These are phyloP conservation scores for Helenozyma rhizophorensis DNA, from an alignment of 805 yeast genomes.

Conservation along the genomic window DNA sequence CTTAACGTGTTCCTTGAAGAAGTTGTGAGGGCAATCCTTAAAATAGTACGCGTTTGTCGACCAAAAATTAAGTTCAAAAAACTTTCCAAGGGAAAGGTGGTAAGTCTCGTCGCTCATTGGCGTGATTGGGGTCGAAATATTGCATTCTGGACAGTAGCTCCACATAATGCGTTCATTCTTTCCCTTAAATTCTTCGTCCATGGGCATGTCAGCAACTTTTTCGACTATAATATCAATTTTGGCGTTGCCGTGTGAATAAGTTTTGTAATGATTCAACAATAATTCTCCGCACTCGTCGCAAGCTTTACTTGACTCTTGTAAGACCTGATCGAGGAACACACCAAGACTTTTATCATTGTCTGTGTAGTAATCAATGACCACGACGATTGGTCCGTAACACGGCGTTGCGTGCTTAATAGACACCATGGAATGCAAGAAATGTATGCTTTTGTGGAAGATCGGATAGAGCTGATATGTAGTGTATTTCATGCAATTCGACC, in stretches of 20 bases:
- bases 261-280: conserved; percentile 70
- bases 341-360: conserved; percentile 90
- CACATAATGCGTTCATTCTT: conserved; percentile 71
- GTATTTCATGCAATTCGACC: conserved; percentile 36
- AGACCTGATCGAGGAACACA: conserved; percentile 75
- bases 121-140: conserved; percentile 66
- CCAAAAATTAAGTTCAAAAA: conserved; percentile 82
- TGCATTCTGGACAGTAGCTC: conserved; percentile 85
- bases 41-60: conserved; percentile 36
- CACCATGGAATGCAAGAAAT: conserved; percentile 75
- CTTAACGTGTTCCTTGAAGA: conserved; percentile 74
- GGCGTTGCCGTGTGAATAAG: conserved; percentile 85
- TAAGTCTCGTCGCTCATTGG: conserved; percentile 85
- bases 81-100: conserved; percentile 91
- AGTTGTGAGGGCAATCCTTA: conserved; percentile 67
- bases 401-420: conserved; percentile 84
- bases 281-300: conserved; percentile 82
- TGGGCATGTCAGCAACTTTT: conserved; percentile 26
- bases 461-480: conserved; percentile 40
- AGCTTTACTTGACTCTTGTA: conserved; percentile 56
- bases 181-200: conserved; percentile 19
- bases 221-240: conserved; percentile 77
- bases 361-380: conserved; percentile 81
- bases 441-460: conserved; percentile 67
- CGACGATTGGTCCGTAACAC: conserved; percentile 85